phyloP scores from a whole-genome alignment of 2,329 filamentous ascomycete genomes.

The Fusarium heterosporum region DNA sequence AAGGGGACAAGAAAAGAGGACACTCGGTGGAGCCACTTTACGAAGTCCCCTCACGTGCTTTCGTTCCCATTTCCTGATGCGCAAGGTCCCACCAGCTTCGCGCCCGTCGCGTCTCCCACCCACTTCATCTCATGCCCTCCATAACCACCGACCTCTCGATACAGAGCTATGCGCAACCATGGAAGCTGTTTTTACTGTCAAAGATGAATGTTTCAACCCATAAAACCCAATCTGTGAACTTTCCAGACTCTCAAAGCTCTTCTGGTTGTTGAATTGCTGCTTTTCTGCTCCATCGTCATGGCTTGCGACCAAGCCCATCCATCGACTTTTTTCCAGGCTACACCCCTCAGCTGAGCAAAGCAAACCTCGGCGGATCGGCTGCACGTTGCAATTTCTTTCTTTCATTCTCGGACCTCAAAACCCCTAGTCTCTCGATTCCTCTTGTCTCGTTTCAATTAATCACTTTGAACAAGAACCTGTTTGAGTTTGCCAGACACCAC shows the following conservation, averaged over 20 bases:
- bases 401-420: constrained; percentile 45
- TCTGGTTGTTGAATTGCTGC: constrained; percentile 40
- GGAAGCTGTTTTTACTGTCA: constrained; percentile 18
- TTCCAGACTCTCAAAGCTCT: constrained; percentile 37
- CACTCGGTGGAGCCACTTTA: constrained; percentile 30
- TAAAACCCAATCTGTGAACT: constrained; percentile 22
- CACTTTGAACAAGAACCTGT: constrained; percentile 4
- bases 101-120: constrained; percentile 59
- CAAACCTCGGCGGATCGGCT: constrained; percentile 45
- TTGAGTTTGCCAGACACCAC: constrained; percentile 5
- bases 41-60: constrained; percentile 56
- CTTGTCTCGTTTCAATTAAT: constrained; percentile 34
- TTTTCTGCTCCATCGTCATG: constrained; percentile 18
- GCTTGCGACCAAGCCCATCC: constrained; percentile 7
- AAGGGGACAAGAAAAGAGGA: constrained; percentile 35
- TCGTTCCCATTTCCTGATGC: constrained; percentile 57
- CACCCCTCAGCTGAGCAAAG: constrained; percentile 45
- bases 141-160: constrained; percentile 34
- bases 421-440: constrained; percentile 26
- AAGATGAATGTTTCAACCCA: constrained; percentile 18
- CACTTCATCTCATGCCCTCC: constrained; percentile 56
- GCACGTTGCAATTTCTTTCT: constrained; percentile 46
- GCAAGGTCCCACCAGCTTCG: constrained; percentile 52
- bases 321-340: constrained; percentile 37
- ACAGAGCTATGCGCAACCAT: constrained; percentile 47